These are phyloP conservation scores for Fusarium pseudoanthophilum DNA, from an alignment of 2,329 filamentous ascomycete species.

Conservation along the genomic window DNA sequence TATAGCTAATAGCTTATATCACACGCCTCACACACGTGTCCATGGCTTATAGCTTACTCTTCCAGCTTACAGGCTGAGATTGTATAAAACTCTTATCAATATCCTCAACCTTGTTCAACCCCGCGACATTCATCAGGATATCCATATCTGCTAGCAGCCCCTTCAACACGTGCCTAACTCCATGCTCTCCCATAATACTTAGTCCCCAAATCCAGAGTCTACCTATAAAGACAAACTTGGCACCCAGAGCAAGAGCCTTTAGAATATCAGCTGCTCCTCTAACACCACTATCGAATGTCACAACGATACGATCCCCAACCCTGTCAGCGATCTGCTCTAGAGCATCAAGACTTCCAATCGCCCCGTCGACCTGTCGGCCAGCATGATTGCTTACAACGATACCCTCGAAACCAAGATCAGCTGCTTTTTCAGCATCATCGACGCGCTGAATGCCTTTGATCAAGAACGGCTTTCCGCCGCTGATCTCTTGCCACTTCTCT, in stretches of 20 bases:
- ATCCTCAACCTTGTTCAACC: background rate
- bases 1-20: too few species aligned
- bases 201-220: conserved; percentile 23
- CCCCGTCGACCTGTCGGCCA: conserved; percentile 1
- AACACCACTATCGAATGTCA: conserved; percentile 21
- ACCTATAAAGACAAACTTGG: conserved; percentile 20
- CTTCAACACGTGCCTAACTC: conserved; percentile 15
- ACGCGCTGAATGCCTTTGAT: conserved; percentile 25
- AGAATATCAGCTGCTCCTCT: conserved; percentile 24
- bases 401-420: conserved; percentile 9
- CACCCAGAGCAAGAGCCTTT: conserved; percentile 23
- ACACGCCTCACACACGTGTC: too few species aligned
- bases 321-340: conserved; percentile 5
- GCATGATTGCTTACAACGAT: conserved; percentile 9
- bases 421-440: conserved; percentile 6
- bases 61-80: background rate
- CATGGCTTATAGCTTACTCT: background rate
- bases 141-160: conserved; percentile 6
- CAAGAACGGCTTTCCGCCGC: conserved; percentile 10
- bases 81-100: conserved; percentile 5
- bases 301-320: conserved; percentile 12
- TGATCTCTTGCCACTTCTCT: conserved; percentile 16
- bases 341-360: conserved; percentile 7
- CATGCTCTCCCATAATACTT: conserved; percentile 23
- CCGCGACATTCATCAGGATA: conserved; percentile 8